A percentile compares a stretch with the other conserved stretches of the same genome.
These are phyloP conservation scores for Coemansia sp. DNA, from an alignment of 192 early-diverging fungal species.

Conservation along the genomic window DNA sequence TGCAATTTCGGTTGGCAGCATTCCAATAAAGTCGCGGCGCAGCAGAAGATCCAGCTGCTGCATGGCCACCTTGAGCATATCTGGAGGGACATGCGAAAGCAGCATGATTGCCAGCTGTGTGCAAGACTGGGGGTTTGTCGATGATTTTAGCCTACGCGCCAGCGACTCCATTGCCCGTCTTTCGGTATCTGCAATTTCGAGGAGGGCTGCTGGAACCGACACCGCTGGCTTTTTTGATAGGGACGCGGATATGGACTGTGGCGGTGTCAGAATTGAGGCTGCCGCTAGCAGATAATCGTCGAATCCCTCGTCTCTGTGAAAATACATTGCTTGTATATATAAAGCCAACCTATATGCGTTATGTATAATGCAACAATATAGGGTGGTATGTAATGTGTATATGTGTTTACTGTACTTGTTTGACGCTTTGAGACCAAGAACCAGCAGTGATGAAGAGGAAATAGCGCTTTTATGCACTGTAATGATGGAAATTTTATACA, in stretches of 20 bases:
- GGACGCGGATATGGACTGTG: not conserved
- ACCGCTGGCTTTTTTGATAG: not conserved
- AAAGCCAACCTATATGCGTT: not conserved
- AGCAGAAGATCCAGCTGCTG: constrained; percentile 26
- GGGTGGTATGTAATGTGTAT: too few relatives aligned
- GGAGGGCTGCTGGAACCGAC: not conserved
- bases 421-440: too few relatives aligned
- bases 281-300: not conserved
- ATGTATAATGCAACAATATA: not conserved
- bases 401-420: not conserved
- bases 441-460: too few relatives aligned
- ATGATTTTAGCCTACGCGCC: constrained; percentile 15
- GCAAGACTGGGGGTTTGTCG: constrained; percentile 21
- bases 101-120: constrained; percentile 30
- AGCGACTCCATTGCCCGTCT: constrained; percentile 18
- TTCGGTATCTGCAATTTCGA: not conserved
- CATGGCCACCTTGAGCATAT: constrained; percentile 25
- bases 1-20: constrained; percentile 37
- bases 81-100: constrained; percentile 30
- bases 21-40: constrained; percentile 45
- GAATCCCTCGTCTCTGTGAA: constrained; percentile 5
- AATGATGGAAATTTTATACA: too few relatives aligned
- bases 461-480: too few relatives aligned
- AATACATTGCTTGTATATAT: not conserved
- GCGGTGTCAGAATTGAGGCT: not conserved